A percentile compares a stretch with the other conserved stretches of the same genome.
phyloP scores from a whole-genome alignment of 2,329 filamentous ascomycete species.

The Stachybotrys chartarum region DNA sequence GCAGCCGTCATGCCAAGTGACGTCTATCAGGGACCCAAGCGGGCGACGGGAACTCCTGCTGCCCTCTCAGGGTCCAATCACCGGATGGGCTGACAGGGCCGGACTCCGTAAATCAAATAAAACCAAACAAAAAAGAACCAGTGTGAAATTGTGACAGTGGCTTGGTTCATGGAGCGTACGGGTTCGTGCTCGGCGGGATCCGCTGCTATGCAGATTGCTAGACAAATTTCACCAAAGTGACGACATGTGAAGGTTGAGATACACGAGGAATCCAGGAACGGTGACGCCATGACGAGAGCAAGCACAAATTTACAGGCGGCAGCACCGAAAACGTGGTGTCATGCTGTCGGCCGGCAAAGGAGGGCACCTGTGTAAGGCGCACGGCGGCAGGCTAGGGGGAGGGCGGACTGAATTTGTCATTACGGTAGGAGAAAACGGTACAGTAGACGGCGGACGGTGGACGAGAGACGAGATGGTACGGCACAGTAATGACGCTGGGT shows the following conservation, averaged over 20 bases:
- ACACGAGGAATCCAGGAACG: neutral
- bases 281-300: neutral
- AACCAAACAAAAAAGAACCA: no score
- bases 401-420: no score
- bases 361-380: no score
- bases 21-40: neutral
- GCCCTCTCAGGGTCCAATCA: no score
- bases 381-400: no score
- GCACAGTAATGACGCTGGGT: neutral
- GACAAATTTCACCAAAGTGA: neutral
- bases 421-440: neutral
- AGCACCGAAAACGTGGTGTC: no score
- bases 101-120: no score
- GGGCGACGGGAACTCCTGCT: no score
- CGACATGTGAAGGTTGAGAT: neutral
- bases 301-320: no score
- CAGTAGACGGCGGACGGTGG: neutral
- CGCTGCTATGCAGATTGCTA: neutral
- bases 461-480: neutral
- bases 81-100: no score
- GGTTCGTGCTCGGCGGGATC: neutral
- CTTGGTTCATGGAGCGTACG: neutral
- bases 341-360: no score
- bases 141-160: no score
- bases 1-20: neutral